Base-by-base conservation (phyloP, 768 basidiomycete species). In the Mycena latifolia region DNA sequence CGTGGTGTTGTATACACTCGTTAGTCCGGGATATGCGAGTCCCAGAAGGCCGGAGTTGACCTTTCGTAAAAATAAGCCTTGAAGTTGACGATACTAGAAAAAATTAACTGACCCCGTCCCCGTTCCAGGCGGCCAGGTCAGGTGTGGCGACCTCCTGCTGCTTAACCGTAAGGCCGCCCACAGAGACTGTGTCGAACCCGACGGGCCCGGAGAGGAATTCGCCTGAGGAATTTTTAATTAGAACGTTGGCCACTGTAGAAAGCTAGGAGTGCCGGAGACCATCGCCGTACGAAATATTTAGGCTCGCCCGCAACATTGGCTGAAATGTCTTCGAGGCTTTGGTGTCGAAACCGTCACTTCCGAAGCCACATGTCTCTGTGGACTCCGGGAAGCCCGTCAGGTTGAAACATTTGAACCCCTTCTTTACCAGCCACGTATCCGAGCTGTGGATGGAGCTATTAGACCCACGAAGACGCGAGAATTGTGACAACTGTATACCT, bases 361-460 rank as follows among this genome's bases (percentile, higher is more conserved):
- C 73, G 31, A 74, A 73, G 15, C 47, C 63, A 52, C 73, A 74
- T 5, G 62, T 53, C 5, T 48, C 51, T 27, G 39, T 29, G 18
- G 71, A 37, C 15, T 55, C 60, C 3, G 67, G 67, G 31, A 22
- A 35, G 11, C 63, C 61, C 9, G 55, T 55, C n/a, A 71, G 58
- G 37, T 70, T 60, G 33, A 73, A 66, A 57, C 73, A 74, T 6
- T 45, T 57, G 65, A 73, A 74, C 43, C 65, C 71, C 47, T 65
- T 57, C 46, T 73, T 46, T 6, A 69, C 56, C 10, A 73, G 46
- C 67, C 70, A 74, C 4, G 69, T 70, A 46, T 74, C 73, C 8
- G 73, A 71, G 47, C 73, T 74, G 53, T 24, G 29, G 22, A 4
- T n/a, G 39, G 2, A n/a, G 11, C n/a, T 39, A 52, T 41, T 20